Base-by-base conservation (phyloP, 2,329 filamentous ascomycete genomes). In the Fusarium buharicum region DNA sequence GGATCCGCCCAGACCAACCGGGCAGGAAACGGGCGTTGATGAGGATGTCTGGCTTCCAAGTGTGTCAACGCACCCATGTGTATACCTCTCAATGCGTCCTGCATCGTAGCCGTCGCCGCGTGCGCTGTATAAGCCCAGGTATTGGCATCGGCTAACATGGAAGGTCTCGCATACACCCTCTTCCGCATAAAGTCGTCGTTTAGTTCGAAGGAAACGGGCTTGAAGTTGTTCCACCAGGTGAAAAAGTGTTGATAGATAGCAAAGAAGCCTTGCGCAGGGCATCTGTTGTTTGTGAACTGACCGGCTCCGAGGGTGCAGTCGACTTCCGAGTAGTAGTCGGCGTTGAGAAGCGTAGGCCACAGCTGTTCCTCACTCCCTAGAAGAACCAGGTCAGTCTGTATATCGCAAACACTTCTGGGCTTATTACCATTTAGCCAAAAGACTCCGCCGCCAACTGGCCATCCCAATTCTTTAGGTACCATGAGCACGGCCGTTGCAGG, bases 401-500 rank as follows among this genome's bases (percentile, higher is more conserved):
- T 13, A 38, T 9, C 5, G 14, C 4, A 28, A 28, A 4, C 22
- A 7, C 4, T 1, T 17, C 6, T 6, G 3, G 14, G 14, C 11
- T 4, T 1, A 6, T 34, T 47, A 56, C 55, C 51, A 40, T 59
- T 62, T 10, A 60, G 38, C 55, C 55, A 59, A 16, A 38, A 59
- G 6, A 53, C 40, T 5, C 49, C 48, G 11, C 56, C 56, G 6
- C 49, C 56, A 10, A 53, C 39, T 2, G 51, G 44, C 44, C 41
- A 53, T n/a, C 54, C 44, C n/a, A 52, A 16, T 18, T 13, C 18
- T 16, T 48, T 34, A 6, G 55, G 59, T 43, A 60, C 46, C 51
- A 62, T 59, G n/a, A 59, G 56, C 8, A 59, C n/a, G 10, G 55
- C 59, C 2, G 46, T 33, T 2, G 46, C 41, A 2, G 53, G 53